Base-by-base conservation (phyloP, 78 protist species). In the Polysphondylium violaceum region DNA sequence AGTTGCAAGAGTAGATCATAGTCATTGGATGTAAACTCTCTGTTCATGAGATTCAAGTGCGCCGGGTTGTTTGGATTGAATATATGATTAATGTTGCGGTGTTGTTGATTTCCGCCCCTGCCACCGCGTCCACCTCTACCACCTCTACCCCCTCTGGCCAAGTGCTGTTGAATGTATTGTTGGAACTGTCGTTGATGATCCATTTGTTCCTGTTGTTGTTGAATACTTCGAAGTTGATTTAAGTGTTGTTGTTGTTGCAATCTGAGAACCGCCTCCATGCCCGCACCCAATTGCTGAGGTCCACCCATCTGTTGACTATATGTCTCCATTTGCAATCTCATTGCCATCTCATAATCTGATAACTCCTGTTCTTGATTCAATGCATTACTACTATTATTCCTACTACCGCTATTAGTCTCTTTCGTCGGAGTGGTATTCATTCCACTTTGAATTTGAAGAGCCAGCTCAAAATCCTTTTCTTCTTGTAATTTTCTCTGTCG, bases 1-100 rank as follows among this genome's bases (percentile, higher is more conserved):
- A 83, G 58, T 69, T 36, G 53, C 0, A 83, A 29, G 19, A 83
- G 16, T 43, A 83, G 12, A 58, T 83, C 91, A 83, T 83, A 83
- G 23, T 83, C 91, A 31, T 83, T 71, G 9, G 35, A 16, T 11
- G 43, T 58, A 29, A 83, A 83, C 19, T 83, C 91, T 7, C 91
- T 55, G 41, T 25, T 36, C 88, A 69, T 69, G 29, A 83, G 21
- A 58, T 83, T 83, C 7, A 83, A 44, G 3, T 61, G 65, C 0
- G 65, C 33, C 38, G 61, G 78, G 41, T 47, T 73, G 35, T 27
- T 35, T 35, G 33, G 64, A 51, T 50, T 19, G 50, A 47, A n/a
- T 14, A 29, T 59, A 31, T 50, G 77, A 6, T 50, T 8, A 40
- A 31, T 21, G 58, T 27, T 19, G 35, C 7, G 43, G 19, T 23